Evolutionary conservation across 352 stramenopile species (phyloP).

Genomic region (Halophytophthora batemanensis): DNA sequence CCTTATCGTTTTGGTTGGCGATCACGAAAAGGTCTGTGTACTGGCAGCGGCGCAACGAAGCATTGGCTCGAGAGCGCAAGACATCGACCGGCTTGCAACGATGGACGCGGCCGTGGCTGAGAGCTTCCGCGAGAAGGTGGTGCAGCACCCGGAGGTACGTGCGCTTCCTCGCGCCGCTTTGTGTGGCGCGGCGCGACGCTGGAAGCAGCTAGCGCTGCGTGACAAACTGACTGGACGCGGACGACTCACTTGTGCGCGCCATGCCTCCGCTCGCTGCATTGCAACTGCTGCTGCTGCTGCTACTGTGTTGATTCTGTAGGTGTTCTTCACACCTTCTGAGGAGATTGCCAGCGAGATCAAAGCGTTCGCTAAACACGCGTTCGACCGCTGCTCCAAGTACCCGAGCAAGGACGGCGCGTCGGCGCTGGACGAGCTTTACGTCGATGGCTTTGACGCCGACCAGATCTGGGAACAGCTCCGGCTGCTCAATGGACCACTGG

Average conservation of each 20-base stretch:
- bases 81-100: constrained; percentile 1
- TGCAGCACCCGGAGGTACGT: constrained; percentile 66
- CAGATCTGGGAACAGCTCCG: constrained; percentile 87
- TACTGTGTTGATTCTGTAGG: constrained; percentile 24
- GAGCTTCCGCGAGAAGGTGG: constrained; percentile 65
- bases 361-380: constrained; percentile 76
- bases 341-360: constrained; percentile 63
- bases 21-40: constrained; percentile 7
- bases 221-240: neutral
- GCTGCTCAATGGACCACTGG: constrained; percentile 71
- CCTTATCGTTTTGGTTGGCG: constrained; percentile 6
- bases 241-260: neutral
- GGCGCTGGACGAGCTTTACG: constrained; percentile 71
- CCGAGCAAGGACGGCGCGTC: constrained; percentile 39
- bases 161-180: neutral
- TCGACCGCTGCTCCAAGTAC: constrained; percentile 69
- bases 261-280: neutral
- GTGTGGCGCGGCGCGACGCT: neutral
- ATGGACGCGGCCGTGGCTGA: constrained; percentile 64
- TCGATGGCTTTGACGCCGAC: constrained; percentile 81
- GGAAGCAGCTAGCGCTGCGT: neutral
- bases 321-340: constrained; percentile 77
- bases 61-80: too few relatives aligned
- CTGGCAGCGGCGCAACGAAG: neutral
- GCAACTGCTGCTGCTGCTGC: neutral